Evolutionary conservation across 257 asterid genomes (phyloP), one percentile per base, ranked within the genome.

Genomic region (Przewalskia tangutica): DNA sequence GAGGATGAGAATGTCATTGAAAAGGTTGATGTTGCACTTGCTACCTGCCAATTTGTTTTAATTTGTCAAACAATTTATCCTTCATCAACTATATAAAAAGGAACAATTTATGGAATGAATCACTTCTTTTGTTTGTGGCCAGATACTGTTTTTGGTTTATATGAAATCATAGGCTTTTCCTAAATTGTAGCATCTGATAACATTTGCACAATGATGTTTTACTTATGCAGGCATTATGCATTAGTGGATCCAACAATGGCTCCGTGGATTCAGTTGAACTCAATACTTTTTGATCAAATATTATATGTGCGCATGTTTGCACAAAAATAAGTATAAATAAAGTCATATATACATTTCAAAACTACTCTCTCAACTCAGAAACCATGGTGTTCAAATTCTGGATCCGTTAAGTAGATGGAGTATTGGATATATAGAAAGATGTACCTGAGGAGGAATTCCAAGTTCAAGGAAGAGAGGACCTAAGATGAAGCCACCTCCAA

Each of bases 21-120:
- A n/a, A 86, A 86, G 55, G 89, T 86, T 79, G 89, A 86, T 84
- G 89, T 86, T 58, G 89, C 89, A 59, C 87, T 86, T 66, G 89
- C 89, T 50, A 86, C 89, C 89, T 86, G 85, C 48, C 9, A 38
- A 34, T 5, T 6, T 17, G 50, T 64, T n/a, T 18, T 18, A 60
- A 44, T 36, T 32, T 62, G 56, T 76, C 62, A 48, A 20, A 14
- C 14, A 42, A 23, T 7, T 14, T 32, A 27, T 27, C 13, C 77
- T 38, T 38, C 32, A 55, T 38, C 34, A 55, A 54, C 46, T 55
- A 55, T 79, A 4, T 34, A 13, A 58, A 53, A 5, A 6, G 16
- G 3, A 68, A 11, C 44, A 34, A 8, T 7, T 70, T 16, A 59
- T 59, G 13, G 12, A 59, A 18, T 6, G 17, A 56, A 17, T 56